Evolutionary conservation across 176 grass and related monocot genomes (phyloP), one percentile per base, ranked within the genome.

Genomic region (Urochloa ruziziensis): DNA sequence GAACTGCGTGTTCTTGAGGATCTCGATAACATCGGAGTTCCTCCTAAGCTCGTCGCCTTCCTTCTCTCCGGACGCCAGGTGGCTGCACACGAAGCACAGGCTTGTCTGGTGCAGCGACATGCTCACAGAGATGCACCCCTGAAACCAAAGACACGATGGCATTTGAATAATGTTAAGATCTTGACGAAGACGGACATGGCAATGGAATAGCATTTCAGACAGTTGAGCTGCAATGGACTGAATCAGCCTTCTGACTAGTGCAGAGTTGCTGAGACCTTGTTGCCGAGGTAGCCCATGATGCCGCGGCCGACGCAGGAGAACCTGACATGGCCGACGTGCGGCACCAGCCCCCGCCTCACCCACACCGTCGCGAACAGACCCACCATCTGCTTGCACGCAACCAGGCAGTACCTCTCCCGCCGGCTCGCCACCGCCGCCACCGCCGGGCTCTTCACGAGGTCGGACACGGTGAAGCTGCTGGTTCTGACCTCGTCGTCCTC

Each of bases 11-110:
- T 91, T 83, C 80, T 86, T 98, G 53, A 98, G 80, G 83, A 98
- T 98, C 86, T 93, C 91, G 19, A 88, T 58, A 47, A 98, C 96
- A 84, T 98, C 96, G 32, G 86, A 86, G 66, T 98, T 98, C 73
- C 96, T 83, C 63, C 76, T 71, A 27, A 95, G 43, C 74, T 98
- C 96, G 69, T 98, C 96, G 4, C 96, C 92, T 91, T 95, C 96
- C 85, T 98, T 98, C 84, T 98, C 96, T 6, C 96, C 96, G 19
- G 96, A 98, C 24, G 96, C 92, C 79, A 98, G 82, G 86, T 98
- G 92, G 83, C 92, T 98, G 87, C 95, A 98, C 17, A 95, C 90
- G 60, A 98, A 98, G 84, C 95, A 98, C 49, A 95, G 73, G 60
- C 46, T 93, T 3, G 92, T 98, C 82, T 93, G 90, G 77, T 98